phyloP scores from a whole-genome alignment of 352 stramenopile genomes.

The Pilasporangium apinafurcum region DNA sequence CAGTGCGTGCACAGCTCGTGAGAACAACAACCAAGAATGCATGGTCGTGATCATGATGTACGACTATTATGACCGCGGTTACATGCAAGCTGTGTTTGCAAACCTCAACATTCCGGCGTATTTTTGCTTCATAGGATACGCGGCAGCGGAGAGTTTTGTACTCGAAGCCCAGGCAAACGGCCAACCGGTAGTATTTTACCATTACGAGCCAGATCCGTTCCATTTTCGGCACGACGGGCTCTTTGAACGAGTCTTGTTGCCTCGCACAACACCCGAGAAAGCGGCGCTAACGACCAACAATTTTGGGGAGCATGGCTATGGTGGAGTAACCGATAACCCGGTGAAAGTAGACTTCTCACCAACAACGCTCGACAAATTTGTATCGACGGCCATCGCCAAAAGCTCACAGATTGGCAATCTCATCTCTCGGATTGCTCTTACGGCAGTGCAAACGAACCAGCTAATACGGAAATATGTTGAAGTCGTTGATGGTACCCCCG shows the following conservation, averaged over 20 bases:
- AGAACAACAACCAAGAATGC: conserved; percentile 20
- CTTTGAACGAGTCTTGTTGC: conserved; percentile 31
- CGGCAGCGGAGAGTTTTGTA: conserved; percentile 12
- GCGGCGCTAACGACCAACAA: conserved; percentile 13
- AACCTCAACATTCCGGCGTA: conserved; percentile 35
- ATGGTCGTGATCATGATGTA: conserved; percentile 39
- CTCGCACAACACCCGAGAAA: conserved; percentile 15
- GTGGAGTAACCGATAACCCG: conserved; percentile 28
- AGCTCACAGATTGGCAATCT: background rate
- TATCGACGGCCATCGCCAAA: conserved; percentile 4
- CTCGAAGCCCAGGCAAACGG: conserved; percentile 17
- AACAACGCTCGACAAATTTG: conserved; percentile 28
- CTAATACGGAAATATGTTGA: conserved; percentile 6
- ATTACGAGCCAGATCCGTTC: conserved; percentile 43
- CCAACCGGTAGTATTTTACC: conserved; percentile 32
- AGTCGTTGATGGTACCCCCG: background rate
- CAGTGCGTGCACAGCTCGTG: conserved; percentile 22
- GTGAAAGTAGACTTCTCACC: conserved; percentile 33
- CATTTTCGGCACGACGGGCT: conserved; percentile 14
- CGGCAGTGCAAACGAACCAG: conserved; percentile 9
- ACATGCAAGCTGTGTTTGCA: conserved; percentile 25
- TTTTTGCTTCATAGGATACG: conserved; percentile 33
- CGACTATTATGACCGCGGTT: conserved; percentile 21
- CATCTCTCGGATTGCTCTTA: conserved; percentile 6
- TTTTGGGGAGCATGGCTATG: conserved; percentile 47